Percentiles rank a stretch among this genome's conserved stretches.
Conservation (phyloP, 2,329 filamentous ascomycete genomes). For the Penicillium sp. region DNA sequence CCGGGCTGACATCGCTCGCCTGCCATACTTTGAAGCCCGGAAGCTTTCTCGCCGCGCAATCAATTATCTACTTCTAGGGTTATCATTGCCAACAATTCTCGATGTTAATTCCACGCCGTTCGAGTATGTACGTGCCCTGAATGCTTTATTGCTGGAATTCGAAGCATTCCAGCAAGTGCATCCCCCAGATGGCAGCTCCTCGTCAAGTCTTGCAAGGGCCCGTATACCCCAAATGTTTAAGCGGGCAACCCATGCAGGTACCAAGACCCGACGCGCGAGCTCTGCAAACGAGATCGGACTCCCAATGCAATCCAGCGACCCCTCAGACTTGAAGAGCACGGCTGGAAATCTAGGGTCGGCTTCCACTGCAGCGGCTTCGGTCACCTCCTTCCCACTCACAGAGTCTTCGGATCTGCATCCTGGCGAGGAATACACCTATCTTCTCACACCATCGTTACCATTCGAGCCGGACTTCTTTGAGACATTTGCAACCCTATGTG, state of each 20-base stretch:
- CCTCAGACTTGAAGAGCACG: conserved; percentile 48
- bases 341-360: conserved; percentile 41
- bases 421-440: conserved; percentile 81
- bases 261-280: conserved; percentile 58
- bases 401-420: conserved; percentile 64
- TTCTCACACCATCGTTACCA: conserved; percentile 86
- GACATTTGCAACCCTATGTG: conserved; percentile 92
- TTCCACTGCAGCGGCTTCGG: conserved; percentile 38
- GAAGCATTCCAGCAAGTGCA: conserved; percentile 90
- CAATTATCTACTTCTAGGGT: conserved; percentile 87
- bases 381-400: conserved; percentile 45
- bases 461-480: conserved; percentile 98
- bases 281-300: conserved; percentile 60
- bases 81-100: conserved; percentile 84
- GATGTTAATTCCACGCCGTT: conserved; percentile 75
- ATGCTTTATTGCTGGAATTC: conserved; percentile 83
- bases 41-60: conserved; percentile 87
- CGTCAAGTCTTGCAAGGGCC: conserved; percentile 70
- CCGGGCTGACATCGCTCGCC: conserved; percentile 71
- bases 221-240: conserved; percentile 83
- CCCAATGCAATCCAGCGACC: conserved; percentile 50
- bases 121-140: conserved; percentile 84
- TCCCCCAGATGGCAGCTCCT: conserved; percentile 68
- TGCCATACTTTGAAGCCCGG: conserved; percentile 80
- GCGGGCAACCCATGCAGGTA: conserved; percentile 56